phyloP scores from a whole-genome alignment of 139 green algal species.

The Monoraphidium neglectum region DNA sequence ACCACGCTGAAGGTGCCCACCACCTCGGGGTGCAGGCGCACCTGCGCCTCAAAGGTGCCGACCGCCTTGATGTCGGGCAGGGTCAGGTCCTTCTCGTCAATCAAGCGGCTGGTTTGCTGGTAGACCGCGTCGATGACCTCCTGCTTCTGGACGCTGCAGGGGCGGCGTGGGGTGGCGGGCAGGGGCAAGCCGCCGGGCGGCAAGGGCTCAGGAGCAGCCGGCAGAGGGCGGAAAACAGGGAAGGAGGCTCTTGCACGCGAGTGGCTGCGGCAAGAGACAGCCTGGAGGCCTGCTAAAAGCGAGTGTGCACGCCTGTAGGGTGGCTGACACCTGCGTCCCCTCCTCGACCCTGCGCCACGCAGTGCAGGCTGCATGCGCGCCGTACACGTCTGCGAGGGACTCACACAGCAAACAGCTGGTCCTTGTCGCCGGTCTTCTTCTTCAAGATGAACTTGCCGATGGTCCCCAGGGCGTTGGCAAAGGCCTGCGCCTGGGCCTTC shows the following conservation, averaged over 20 bases:
- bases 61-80: slow-evolving; percentile 91
- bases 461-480: slow-evolving; percentile 74
- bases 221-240: no score
- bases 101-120: slow-evolving; percentile 77
- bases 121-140: slow-evolving; percentile 85
- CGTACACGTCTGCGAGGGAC: no score
- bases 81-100: slow-evolving; percentile 74
- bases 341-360: no score
- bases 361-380: no score
- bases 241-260: no score
- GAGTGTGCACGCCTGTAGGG: no score
- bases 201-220: no score
- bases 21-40: slow-evolving; percentile 64
- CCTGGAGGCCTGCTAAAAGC: no score
- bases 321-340: no score
- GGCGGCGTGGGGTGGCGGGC: no score
- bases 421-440: slow-evolving; percentile 88
- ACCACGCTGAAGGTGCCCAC: slow-evolving; percentile 84
- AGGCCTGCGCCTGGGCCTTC: slow-evolving; percentile 71
- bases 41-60: slow-evolving; percentile 76
- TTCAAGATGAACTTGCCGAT: slow-evolving; percentile 94
- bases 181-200: no score
- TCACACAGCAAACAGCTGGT: slow-evolving; percentile 81
- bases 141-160: slow-evolving; percentile 56
- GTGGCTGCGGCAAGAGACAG: no score